Evolutionary conservation across 345 rosid species (phyloP), one percentile per base, ranked within the genome.

Genomic region (Mallotus nudiflorus): DNA sequence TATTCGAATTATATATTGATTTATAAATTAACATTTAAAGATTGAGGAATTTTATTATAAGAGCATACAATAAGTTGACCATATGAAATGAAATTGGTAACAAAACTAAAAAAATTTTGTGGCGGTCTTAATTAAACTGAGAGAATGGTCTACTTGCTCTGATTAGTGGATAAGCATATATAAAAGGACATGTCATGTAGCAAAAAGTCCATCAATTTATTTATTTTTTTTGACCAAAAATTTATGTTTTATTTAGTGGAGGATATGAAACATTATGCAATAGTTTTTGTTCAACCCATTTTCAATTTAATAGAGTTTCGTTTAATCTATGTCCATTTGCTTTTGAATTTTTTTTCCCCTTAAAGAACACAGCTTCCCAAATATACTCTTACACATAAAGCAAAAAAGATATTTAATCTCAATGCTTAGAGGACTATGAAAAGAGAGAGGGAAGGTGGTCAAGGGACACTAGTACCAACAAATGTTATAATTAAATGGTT

Each of bases 321-420:
- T 73, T 76, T 57, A 68, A 27, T 45, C 50, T 66, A 49, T 67
- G 61, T 57, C 54, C 66, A 66, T 62, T 67, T 68, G 79, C 83
- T 69, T 77, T 71, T 62, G 51, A 12, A 33, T 33, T 42, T 12
- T 4, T 42, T 42, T 39, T 70, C 58, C 66, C 72, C 40, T 60
- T 63, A 25, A 65, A 76, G 70, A 50, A 78, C 88, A 80, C 88
- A 76, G 22, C 76, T 77, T 72, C 91, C 91, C 74, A 85, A 81
- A 83, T 71, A 85, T 85, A 72, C 88, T 83, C 84, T 73, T 64
- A 44, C 64, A 71, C 49, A 55, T 64, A 80, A 77, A 80, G 81
- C 75, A 81, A 73, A 63, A 51, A 46, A 65, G 62, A 68, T 20
- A 74, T 62, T 74, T 66, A 52, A 25, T 52, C 24, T 46, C 11